phyloP scores from a whole-genome alignment of 2,329 filamentous ascomycete species.

The Fusarium brevicatenulatum region DNA sequence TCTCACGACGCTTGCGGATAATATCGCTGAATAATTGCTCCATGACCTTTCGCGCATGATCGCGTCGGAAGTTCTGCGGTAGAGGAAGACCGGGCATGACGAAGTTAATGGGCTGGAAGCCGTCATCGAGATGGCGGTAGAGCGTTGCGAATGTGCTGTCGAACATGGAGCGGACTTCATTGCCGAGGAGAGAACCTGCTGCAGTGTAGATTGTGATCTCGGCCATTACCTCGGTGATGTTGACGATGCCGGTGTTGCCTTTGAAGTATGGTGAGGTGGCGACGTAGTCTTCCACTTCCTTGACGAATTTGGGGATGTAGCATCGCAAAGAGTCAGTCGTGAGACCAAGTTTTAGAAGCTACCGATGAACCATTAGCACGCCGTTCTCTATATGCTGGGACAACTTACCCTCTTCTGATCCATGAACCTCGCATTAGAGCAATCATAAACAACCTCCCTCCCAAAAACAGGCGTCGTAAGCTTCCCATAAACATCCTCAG shows the following conservation, averaged over 20 bases:
- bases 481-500: conserved; percentile 88
- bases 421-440: conserved; percentile 90
- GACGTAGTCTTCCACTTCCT: conserved; percentile 78
- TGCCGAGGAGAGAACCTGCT: conserved; percentile 83
- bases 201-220: conserved; percentile 94
- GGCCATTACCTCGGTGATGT: conserved; percentile 79
- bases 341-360: conserved; percentile 83
- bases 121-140: conserved; percentile 89
- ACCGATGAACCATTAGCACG: background rate
- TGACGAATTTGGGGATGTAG: conserved; percentile 81
- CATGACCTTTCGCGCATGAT: conserved; percentile 82
- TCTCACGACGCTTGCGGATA: conserved; percentile 73
- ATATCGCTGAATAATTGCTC: conserved; percentile 83
- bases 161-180: conserved; percentile 82
- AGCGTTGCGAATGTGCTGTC: conserved; percentile 82
- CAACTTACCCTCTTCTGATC: conserved; percentile 85
- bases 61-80: conserved; percentile 83
- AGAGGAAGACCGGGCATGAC: conserved; percentile 86
- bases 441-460: conserved; percentile 87
- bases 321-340: conserved; percentile 75
- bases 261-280: conserved; percentile 73
- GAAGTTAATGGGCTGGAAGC: conserved; percentile 89
- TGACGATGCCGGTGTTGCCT: conserved; percentile 71
- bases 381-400: rapidly evolving
- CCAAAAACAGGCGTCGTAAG: conserved; percentile 80